These are phyloP conservation scores for Cairneyella variabilis DNA, from an alignment of 495 filamentous ascomycete species.

Conservation along the genomic window DNA sequence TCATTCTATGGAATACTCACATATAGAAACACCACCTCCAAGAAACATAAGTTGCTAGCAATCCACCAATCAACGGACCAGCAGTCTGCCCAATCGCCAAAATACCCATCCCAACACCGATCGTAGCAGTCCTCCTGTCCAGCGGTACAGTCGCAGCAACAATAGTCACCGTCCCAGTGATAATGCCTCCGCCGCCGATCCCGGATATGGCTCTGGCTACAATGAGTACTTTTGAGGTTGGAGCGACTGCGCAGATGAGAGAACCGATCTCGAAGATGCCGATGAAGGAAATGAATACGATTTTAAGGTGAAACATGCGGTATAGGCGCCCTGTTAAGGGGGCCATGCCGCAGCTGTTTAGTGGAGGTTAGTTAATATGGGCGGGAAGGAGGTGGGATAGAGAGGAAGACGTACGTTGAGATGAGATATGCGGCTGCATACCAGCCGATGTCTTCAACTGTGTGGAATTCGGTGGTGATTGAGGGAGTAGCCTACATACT, in stretches of 20 bases:
- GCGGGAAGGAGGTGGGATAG: slow-evolving; percentile 28
- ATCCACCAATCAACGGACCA: slow-evolving; percentile 54
- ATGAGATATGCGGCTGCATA: slow-evolving; percentile 44
- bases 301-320: background rate
- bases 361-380: background rate
- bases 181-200: slow-evolving; percentile 42
- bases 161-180: slow-evolving; percentile 50
- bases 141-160: slow-evolving; percentile 42
- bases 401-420: slow-evolving; percentile 34
- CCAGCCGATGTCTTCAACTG: slow-evolving; percentile 42
- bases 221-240: slow-evolving; percentile 47
- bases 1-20: background rate
- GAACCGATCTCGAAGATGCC: slow-evolving; percentile 49
- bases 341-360: background rate
- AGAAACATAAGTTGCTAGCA: slow-evolving; percentile 26
- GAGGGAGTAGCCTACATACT: slow-evolving; percentile 28
- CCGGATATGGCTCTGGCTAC: slow-evolving; percentile 51
- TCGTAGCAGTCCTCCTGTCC: slow-evolving; percentile 25
- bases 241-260: slow-evolving; percentile 46
- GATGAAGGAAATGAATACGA: slow-evolving; percentile 26
- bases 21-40: slow-evolving; percentile 37
- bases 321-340: background rate
- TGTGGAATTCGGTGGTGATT: slow-evolving; percentile 42
- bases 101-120: background rate
- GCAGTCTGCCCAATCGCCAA: background rate